Evolutionary conservation across 371 early-diverging fungal genomes (phyloP).

Genomic region (Syncephalastrum monosporum): DNA sequence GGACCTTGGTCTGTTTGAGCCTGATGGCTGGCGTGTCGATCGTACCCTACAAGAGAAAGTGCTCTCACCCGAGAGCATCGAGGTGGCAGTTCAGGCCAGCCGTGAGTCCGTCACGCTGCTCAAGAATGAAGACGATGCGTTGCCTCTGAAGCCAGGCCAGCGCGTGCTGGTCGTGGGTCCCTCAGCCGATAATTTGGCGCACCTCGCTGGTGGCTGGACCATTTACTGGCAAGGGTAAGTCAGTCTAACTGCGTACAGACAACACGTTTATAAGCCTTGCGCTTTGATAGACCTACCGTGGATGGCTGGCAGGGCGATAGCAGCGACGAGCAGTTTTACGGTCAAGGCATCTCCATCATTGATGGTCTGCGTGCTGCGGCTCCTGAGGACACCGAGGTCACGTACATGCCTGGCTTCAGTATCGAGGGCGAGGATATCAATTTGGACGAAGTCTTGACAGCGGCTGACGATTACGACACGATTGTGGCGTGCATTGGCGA

Average conservation of each 20-base stretch:
- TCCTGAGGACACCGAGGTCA: constrained; percentile 34
- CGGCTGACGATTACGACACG: constrained; percentile 39
- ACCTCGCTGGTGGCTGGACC: constrained; percentile 59
- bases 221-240: constrained; percentile 56
- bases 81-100: constrained; percentile 46
- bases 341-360: constrained; percentile 43
- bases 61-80: constrained; percentile 41
- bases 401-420: constrained; percentile 26
- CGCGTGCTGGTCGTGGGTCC: constrained; percentile 52
- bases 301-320: constrained; percentile 42
- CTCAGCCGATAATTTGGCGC: constrained; percentile 39
- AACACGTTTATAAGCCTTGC: neutral
- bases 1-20: constrained; percentile 60
- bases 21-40: constrained; percentile 41
- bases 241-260: neutral
- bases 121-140: constrained; percentile 45
- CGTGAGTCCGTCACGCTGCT: constrained; percentile 61
- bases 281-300: constrained; percentile 21
- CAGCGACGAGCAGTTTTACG: constrained; percentile 48
- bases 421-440: constrained; percentile 30
- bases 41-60: constrained; percentile 25
- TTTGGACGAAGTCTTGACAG: constrained; percentile 28
- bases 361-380: constrained; percentile 38
- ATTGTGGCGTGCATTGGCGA: constrained; percentile 52
- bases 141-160: constrained; percentile 42